Conservation (phyloP, 2,329 filamentous ascomycete species). For the Pleurostoma richardsiae region DNA sequence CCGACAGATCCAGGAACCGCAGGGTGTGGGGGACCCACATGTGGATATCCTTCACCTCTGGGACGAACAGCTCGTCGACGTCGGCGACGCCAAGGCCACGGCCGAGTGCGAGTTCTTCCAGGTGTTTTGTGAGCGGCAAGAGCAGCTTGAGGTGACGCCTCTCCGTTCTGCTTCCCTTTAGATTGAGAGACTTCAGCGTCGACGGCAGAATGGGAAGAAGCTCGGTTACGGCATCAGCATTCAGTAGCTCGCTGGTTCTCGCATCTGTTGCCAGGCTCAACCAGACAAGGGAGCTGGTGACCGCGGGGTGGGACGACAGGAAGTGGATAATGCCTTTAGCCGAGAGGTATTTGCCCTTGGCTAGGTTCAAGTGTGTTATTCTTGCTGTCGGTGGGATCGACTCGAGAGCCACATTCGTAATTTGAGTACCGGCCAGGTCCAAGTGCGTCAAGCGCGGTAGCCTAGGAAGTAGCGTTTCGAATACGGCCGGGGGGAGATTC, state of each 20-base stretch:
- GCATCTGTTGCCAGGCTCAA: conserved; percentile 70
- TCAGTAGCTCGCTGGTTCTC: conserved; percentile 66
- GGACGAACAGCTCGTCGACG: conserved; percentile 59
- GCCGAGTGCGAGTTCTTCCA: conserved; percentile 73
- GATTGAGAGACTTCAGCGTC: conserved; percentile 66
- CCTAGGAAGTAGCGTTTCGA: conserved; percentile 67
- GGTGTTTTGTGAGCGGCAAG: conserved; percentile 60
- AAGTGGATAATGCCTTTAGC: conserved; percentile 66
- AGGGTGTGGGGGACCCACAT: conserved; percentile 55
- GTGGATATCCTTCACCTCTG: conserved; percentile 34
- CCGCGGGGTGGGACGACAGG: conserved; percentile 65
- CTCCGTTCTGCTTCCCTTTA: conserved; percentile 70
- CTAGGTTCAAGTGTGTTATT: conserved; percentile 73
- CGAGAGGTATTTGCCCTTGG: conserved; percentile 67
- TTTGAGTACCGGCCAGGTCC: conserved; percentile 72
- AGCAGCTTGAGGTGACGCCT: conserved; percentile 59
- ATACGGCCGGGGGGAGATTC: conserved; percentile 61
- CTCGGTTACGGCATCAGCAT: conserved; percentile 57
- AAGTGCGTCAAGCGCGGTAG: conserved; percentile 67
- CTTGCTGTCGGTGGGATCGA: conserved; percentile 66
- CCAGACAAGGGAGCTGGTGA: conserved; percentile 58
- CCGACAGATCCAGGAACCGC: conserved; percentile 72
- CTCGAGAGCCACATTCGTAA: conserved; percentile 66
- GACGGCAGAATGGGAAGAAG: conserved; percentile 62
- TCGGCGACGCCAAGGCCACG: conserved; percentile 61